Base-by-base conservation (phyloP, 805 yeast species). In the Metschnikowia colocasiae region DNA sequence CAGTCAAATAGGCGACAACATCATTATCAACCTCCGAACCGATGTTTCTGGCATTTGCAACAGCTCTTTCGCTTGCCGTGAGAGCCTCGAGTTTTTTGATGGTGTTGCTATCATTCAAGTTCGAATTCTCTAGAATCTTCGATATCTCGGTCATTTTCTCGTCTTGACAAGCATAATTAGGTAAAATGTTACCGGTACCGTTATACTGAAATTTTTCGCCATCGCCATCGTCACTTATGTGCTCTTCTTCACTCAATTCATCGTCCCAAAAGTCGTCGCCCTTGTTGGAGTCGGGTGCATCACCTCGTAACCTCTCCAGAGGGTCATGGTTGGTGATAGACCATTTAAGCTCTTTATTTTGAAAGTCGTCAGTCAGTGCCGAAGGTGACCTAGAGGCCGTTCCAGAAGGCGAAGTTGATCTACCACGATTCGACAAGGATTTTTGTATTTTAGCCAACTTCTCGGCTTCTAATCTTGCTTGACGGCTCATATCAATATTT, bases 281-380 rank as follows among this genome's bases (percentile, higher is more conserved):
- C 7, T 46, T 29, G 12, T 36, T 41, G 9, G 42, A 40, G 22
- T 40, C 57, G 13, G 44, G 31, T 8, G 42, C 44, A n/a, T 43
- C 47, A 3, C 44, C 52, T 12, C 56, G 59, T 30, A 84, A 61
- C 49, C 94, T 67, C 56, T 83, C 85, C 52, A 83, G 82, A 0
- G 95, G 95, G 56, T 86, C 91, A 55, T 81, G 86, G 46, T 79
- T 77, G 40, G 87, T 74, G 35, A 86, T 82, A 0, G 87, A 78
- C 82, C 85, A 84, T 55, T 77, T 78, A 47, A 79, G 58, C 32
- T 74, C 78, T 50, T 70, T 72, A 46, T 61, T 61, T 49, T 55
- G 63, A 48, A 50, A 47, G 33, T 67, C 75, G 41, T 68, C 73
- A 34, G 64, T 63, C 59, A 62, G 65, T 6, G 60, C 55, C 13